A percentile compares a stretch with the other conserved stretches of the same genome.
Conservation (phyloP, 495 filamentous ascomycete species). For the Cairneyella variabilis region DNA sequence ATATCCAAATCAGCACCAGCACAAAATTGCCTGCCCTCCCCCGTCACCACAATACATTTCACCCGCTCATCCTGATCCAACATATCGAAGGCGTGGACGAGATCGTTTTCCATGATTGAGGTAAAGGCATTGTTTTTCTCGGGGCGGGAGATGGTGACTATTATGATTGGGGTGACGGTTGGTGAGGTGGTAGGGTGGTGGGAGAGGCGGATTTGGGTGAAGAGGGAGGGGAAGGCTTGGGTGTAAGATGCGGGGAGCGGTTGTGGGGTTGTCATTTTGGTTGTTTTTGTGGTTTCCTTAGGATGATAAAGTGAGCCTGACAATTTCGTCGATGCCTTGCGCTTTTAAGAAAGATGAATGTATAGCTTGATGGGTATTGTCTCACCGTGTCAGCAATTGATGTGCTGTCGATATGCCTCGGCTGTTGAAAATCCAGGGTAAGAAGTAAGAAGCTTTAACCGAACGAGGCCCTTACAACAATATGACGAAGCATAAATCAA, state of each 20-base stretch:
- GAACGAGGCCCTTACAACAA: too few species aligned
- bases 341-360: background rate
- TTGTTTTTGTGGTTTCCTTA: background rate
- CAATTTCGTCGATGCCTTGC: background rate
- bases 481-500: too few species aligned
- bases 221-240: background rate
- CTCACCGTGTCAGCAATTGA: too few species aligned
- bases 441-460: too few species aligned
- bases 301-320: background rate
- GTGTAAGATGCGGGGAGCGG: background rate
- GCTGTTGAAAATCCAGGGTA: too few species aligned
- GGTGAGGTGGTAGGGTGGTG: background rate
- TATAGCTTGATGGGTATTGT: too few species aligned
- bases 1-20: slow-evolving; percentile 57
- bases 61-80: slow-evolving; percentile 42
- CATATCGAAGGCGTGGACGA: background rate
- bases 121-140: slow-evolving; percentile 6
- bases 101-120: slow-evolving; percentile 5
- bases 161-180: background rate
- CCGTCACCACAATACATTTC: slow-evolving; percentile 53
- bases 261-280: background rate
- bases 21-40: slow-evolving; percentile 51
- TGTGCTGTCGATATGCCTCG: too few species aligned
- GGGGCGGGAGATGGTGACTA: background rate
- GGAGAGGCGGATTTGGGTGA: background rate